Conservation (phyloP, 2,329 filamentous ascomycete genomes). For the Paecilomyces fulvus region DNA sequence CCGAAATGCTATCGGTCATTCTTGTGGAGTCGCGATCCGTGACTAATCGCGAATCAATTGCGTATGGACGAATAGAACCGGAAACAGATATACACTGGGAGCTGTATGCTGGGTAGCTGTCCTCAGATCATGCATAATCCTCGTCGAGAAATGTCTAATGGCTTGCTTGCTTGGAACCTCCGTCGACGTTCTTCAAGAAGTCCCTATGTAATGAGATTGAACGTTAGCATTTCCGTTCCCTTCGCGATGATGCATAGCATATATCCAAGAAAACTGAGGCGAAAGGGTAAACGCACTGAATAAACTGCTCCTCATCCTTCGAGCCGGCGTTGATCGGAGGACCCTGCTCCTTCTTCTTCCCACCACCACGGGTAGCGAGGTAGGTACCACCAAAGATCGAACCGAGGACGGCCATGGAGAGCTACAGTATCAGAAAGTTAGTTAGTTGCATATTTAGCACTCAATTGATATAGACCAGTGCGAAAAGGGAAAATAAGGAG, state of each 20-base stretch:
- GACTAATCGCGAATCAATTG: background rate
- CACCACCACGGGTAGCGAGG: slow-evolving; percentile 39
- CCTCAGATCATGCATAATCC: slow-evolving; percentile 7
- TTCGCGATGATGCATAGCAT: background rate
- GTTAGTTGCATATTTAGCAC: background rate
- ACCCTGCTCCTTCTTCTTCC: slow-evolving; percentile 38
- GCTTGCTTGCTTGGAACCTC: slow-evolving; percentile 38
- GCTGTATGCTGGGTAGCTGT: background rate
- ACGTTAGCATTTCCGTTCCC: background rate
- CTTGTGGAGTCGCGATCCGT: background rate
- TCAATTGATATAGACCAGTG: background rate
- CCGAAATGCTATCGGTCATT: background rate
- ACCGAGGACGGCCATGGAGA: slow-evolving; percentile 51
- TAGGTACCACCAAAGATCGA: slow-evolving; percentile 40
- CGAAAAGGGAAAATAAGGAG: background rate
- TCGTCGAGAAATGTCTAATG: slow-evolving; percentile 18
- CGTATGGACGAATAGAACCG: background rate
- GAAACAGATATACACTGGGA: no score
- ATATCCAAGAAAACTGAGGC: background rate
- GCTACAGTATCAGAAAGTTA: slow-evolving; percentile 32
- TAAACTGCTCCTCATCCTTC: slow-evolving; percentile 61
- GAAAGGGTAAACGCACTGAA: slow-evolving; percentile 47
- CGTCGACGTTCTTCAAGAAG: slow-evolving; percentile 43
- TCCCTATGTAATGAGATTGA: slow-evolving; percentile 28
- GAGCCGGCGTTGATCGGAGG: slow-evolving; percentile 57